These are phyloP conservation scores for Fusarium sp. DNA, from an alignment of 2,329 filamentous ascomycete genomes.

Conservation along the genomic window DNA sequence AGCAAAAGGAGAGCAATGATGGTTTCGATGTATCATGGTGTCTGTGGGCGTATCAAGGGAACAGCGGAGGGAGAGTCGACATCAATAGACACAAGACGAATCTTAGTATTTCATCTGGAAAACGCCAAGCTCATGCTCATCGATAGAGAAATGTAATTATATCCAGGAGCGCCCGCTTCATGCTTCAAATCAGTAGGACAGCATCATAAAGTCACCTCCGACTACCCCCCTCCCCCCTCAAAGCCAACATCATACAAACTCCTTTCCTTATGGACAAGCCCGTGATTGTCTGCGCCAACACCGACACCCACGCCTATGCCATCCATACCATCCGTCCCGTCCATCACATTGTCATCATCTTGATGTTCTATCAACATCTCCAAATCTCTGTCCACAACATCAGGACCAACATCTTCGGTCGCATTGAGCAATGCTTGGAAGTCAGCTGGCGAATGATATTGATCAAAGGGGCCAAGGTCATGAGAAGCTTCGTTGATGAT, in stretches of 20 bases:
- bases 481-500: conserved; percentile 55
- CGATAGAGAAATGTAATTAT: conserved; percentile 7
- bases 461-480: conserved; percentile 50
- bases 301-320: conserved; percentile 23
- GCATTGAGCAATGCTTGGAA: conserved; percentile 64
- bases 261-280: conserved; percentile 35
- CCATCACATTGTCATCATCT: conserved; percentile 48
- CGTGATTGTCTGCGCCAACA: conserved; percentile 17
- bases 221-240: conserved; percentile 30
- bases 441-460: conserved; percentile 55
- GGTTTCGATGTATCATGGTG: neutral
- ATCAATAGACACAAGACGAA: neutral
- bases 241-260: conserved; percentile 44
- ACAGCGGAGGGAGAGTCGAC: neutral
- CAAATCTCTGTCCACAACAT: conserved; percentile 57
- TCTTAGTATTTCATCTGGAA: neutral
- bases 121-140: conserved; percentile 10
- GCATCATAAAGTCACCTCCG: neutral
- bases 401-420: conserved; percentile 50
- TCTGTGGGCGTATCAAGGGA: neutral
- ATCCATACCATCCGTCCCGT: conserved; percentile 27
- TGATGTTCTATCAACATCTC: conserved; percentile 61
- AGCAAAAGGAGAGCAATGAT: neutral
- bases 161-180: conserved; percentile 30
- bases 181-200: neutral